A percentile compares a stretch with the other conserved stretches of the same genome.
Evolutionary conservation across 108 stramenopile genomes (phyloP).

Genomic region (Chaetoceros tenuissimus): DNA sequence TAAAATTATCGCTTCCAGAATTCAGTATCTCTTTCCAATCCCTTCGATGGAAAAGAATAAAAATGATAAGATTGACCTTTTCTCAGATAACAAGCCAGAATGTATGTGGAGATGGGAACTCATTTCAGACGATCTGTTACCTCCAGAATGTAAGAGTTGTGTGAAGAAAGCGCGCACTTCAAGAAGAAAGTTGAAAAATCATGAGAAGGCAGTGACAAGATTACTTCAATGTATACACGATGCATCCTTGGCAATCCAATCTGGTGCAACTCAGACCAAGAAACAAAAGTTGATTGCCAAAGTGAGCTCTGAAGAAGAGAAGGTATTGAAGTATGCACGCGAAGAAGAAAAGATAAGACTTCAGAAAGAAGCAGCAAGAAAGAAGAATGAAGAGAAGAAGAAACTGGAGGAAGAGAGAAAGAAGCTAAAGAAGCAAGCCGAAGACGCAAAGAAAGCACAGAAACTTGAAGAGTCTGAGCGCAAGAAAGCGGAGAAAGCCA

Average conservation of each 20-base stretch:
- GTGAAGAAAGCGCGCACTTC: constrained; percentile 51
- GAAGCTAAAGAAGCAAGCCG: constrained; percentile 23
- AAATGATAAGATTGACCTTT: constrained; percentile 22
- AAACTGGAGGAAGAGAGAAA: constrained; percentile 17
- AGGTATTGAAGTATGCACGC: constrained; percentile 69
- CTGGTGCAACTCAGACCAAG: constrained; percentile 8
- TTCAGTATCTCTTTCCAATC: constrained; percentile 19
- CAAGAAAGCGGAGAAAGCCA: constrained; percentile 26
- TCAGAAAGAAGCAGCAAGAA: constrained; percentile 28
- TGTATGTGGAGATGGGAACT: constrained; percentile 79
- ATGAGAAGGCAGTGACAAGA: constrained; percentile 38
- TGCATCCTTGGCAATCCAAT: constrained; percentile 20
- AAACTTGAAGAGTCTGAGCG: constrained; percentile 32
- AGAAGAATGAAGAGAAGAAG: constrained; percentile 8
- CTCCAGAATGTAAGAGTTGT: constrained; percentile 18
- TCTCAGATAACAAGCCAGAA: constrained; percentile 24
- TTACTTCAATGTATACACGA: constrained; percentile 39
- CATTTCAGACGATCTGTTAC: constrained; percentile 48
- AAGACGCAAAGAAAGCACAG: constrained; percentile 34
- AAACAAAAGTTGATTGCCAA: constrained; percentile 25
- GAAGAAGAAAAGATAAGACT: constrained; percentile 61
- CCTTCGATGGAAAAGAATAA: constrained; percentile 7
- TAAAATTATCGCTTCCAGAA: constrained; percentile 32
- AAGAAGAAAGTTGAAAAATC: constrained; percentile 43
- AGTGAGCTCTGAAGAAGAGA: constrained; percentile 65